Evolutionary conservation across 805 yeast species (phyloP).

Genomic region (Monosporozyma aquatica): DNA sequence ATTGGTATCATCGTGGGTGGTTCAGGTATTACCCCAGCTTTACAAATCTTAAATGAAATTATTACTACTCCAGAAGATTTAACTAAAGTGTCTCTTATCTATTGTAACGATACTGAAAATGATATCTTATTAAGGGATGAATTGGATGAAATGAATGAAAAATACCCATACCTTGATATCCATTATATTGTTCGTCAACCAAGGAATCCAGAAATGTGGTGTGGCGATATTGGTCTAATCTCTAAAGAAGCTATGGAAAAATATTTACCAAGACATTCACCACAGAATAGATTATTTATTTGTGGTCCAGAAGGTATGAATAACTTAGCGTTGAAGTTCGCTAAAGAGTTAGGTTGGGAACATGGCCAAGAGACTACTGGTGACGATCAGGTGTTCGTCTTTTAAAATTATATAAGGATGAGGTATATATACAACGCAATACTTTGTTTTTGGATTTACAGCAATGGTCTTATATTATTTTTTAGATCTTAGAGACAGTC

Average conservation of each 20-base stretch:
- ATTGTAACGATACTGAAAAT: constrained; percentile 67
- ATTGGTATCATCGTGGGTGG: constrained; percentile 76
- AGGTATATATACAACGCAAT: too few species aligned
- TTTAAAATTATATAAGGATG: constrained; percentile 26
- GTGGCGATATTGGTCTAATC: constrained; percentile 50
- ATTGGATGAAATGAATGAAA: constrained; percentile 55
- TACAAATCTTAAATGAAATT: constrained; percentile 65
- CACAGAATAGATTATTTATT: constrained; percentile 48
- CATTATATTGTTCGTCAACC: constrained; percentile 51
- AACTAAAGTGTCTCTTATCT: constrained; percentile 54
- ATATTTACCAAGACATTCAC: constrained; percentile 42
- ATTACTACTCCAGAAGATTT: constrained; percentile 60
- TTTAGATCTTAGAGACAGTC: too few species aligned
- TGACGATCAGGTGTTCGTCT: constrained; percentile 52
- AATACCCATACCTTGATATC: constrained; percentile 54
- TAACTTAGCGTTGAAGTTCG: constrained; percentile 38
- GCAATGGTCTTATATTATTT: not conserved
- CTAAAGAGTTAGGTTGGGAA: constrained; percentile 53
- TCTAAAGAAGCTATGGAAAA: constrained; percentile 47
- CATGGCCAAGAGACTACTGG: constrained; percentile 25
- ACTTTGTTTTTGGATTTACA: too few species aligned
- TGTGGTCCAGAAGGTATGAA: constrained; percentile 75
- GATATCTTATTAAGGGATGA: constrained; percentile 68
- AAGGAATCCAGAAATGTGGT: constrained; percentile 36
- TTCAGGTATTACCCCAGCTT: constrained; percentile 82